Percentiles rank a stretch among this genome's conserved stretches.
These are phyloP conservation scores for Xylariales sp. DNA, from an alignment of 2,329 filamentous ascomycete species.

Conservation along the genomic window DNA sequence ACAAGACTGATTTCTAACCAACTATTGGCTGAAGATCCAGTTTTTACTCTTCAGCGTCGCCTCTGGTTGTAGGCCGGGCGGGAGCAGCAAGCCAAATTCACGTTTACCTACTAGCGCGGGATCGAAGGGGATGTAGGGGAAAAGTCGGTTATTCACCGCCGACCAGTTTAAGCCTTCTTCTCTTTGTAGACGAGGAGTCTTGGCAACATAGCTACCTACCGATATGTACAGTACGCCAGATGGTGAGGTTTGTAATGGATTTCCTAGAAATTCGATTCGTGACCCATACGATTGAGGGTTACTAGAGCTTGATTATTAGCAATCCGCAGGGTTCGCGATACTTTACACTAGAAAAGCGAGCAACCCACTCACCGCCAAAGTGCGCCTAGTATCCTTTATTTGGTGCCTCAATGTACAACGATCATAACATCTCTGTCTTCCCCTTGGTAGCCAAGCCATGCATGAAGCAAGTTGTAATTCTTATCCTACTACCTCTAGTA, in stretches of 20 bases:
- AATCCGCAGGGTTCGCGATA: neutral
- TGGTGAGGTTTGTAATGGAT: neutral
- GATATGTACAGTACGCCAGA: neutral
- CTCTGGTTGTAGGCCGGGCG: neutral
- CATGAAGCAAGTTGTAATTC: no score
- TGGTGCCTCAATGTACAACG: neutral
- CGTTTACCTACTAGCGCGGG: neutral
- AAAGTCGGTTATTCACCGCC: neutral
- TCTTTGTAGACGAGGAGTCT: neutral
- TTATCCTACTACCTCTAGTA: no score
- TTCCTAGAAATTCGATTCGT: neutral
- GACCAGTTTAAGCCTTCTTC: neutral
- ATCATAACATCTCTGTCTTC: neutral
- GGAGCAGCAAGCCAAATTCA: neutral
- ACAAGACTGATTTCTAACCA: neutral
- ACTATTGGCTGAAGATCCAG: neutral
- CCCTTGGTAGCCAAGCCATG: no score
- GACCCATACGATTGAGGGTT: neutral
- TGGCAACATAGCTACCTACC: neutral
- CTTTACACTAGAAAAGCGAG: neutral
- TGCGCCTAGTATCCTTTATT: no score
- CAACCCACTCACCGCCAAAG: neutral
- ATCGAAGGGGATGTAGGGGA: neutral
- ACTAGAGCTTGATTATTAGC: neutral
- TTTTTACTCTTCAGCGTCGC: neutral